Evolutionary conservation across 2,329 filamentous ascomycete genomes (phyloP).

Genomic region (Fusarium aywerte): DNA sequence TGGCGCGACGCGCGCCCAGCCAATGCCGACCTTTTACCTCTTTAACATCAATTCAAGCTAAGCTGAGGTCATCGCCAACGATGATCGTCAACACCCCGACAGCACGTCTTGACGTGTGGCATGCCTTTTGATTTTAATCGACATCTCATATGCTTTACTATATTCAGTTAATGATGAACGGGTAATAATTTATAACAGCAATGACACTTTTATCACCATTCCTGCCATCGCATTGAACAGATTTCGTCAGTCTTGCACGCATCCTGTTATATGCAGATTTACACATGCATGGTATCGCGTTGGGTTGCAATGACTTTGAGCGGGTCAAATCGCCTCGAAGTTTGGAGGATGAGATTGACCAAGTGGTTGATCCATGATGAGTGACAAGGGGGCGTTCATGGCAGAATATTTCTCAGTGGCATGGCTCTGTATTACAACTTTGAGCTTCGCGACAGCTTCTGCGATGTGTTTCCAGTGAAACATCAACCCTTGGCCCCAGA

Average conservation of each 20-base stretch:
- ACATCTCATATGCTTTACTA: background rate
- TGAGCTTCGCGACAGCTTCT: conserved; percentile 11
- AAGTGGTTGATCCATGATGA: conserved; percentile 27
- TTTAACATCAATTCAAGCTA: conserved; percentile 12
- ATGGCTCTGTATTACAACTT: conserved; percentile 17
- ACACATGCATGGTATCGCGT: conserved; percentile 1
- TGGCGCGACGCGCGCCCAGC: conserved; percentile 19
- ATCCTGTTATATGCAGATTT: conserved; percentile 3
- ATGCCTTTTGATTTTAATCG: background rate
- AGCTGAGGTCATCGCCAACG: conserved; percentile 34
- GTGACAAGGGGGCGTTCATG: conserved; percentile 18
- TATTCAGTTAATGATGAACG: background rate
- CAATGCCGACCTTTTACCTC: conserved; percentile 25
- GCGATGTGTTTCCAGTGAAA: conserved; percentile 24
- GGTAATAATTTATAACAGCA: background rate
- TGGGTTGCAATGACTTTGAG: conserved; percentile 11
- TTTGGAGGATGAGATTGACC: conserved; percentile 19
- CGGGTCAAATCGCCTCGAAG: conserved; percentile 9
- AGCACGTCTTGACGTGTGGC: background rate
- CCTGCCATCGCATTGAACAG: background rate
- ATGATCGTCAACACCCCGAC: conserved; percentile 19
- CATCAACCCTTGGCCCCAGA: conserved; percentile 1
- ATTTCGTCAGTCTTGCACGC: conserved; percentile 1
- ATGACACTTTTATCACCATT: background rate
- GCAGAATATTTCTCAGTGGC: conserved; percentile 4